A percentile compares a stretch with the other conserved stretches of the same genome.
Conservation (phyloP, 169 alveolate species). For the Amoebophrya sp. region DNA sequence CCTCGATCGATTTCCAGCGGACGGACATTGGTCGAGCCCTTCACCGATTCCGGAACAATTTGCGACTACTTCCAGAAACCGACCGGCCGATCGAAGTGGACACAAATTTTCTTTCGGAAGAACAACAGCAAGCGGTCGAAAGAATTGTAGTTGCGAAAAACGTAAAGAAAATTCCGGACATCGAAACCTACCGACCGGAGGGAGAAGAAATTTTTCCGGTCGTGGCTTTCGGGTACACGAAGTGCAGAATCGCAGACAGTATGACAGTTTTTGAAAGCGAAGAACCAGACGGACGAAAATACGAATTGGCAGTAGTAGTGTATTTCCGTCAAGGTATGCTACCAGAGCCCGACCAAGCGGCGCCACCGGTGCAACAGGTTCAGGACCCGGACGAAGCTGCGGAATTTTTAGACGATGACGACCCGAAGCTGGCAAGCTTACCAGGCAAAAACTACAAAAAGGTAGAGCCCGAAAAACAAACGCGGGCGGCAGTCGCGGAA, state of each 20-base stretch:
- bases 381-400: neutral
- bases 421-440: neutral
- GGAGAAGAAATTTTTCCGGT: neutral
- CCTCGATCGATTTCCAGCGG: neutral
- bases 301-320: neutral
- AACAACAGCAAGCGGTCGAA: neutral
- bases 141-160: neutral
- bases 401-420: neutral
- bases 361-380: neutral
- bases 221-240: neutral
- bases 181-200: neutral
- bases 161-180: neutral
- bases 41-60: neutral
- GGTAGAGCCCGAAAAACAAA: neutral
- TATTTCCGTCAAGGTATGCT: neutral
- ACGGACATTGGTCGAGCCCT: neutral
- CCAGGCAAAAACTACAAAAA: neutral
- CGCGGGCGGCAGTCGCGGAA: neutral
- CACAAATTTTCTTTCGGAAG: neutral
- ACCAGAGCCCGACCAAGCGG: neutral
- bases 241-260: neutral
- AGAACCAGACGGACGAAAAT: neutral
- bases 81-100: neutral
- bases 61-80: neutral
- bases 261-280: neutral